These are phyloP conservation scores for Fusarium cyanostomum DNA, from an alignment of 2,329 filamentous ascomycete genomes.

Conservation along the genomic window DNA sequence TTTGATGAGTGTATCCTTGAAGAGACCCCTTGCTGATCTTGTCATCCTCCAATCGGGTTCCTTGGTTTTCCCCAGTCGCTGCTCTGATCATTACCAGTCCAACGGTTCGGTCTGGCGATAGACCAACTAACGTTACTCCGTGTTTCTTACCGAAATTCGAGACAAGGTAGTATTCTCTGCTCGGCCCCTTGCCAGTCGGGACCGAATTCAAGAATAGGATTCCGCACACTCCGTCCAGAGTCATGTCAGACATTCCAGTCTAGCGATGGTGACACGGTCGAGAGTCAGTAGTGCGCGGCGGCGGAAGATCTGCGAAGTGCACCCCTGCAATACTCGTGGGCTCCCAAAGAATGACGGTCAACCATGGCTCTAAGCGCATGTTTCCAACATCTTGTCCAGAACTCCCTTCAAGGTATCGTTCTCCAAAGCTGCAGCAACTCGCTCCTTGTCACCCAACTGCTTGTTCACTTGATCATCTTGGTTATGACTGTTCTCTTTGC, in stretches of 20 bases:
- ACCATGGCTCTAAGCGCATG: constrained; percentile 65
- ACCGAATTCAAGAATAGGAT: constrained; percentile 14
- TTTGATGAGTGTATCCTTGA: constrained; percentile 28
- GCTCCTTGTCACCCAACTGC: constrained; percentile 94
- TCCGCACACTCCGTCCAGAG: background rate
- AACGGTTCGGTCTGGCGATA: constrained; percentile 20
- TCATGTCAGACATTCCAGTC: background rate
- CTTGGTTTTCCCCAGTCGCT: constrained; percentile 6
- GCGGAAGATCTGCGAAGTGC: constrained; percentile 7
- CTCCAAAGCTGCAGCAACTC: constrained; percentile 92
- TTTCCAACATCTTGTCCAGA: constrained; percentile 92
- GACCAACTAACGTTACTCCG: constrained; percentile 16
- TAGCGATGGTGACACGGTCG: background rate
- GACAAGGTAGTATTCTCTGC: constrained; percentile 20
- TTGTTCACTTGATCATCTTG: constrained; percentile 97
- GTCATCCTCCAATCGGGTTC: constrained; percentile 32
- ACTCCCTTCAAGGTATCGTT: constrained; percentile 91
- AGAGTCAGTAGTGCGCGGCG: background rate
- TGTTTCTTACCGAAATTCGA: constrained; percentile 26
- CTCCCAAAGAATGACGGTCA: background rate
- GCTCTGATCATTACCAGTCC: constrained; percentile 12
- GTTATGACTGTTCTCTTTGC: constrained; percentile 95
- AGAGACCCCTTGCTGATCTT: constrained; percentile 17
- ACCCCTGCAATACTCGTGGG: constrained; percentile 1
- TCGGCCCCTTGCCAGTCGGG: background rate